Conservation (phyloP, 2,329 filamentous ascomycete genomes). For the Aspergillus eucalypticola region DNA sequence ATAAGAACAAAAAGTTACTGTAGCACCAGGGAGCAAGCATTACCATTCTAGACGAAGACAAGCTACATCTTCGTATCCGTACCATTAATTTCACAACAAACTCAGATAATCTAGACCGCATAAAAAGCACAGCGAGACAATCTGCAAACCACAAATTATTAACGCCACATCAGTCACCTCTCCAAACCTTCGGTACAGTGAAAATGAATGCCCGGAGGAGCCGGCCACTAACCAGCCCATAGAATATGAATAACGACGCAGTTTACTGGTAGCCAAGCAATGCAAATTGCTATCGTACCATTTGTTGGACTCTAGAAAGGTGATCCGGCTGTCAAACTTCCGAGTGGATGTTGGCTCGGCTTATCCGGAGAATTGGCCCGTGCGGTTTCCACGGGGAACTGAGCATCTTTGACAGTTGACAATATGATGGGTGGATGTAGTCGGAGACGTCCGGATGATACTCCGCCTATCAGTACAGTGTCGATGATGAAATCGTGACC, state of each 20-base stretch:
- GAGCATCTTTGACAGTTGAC: too few relatives aligned
- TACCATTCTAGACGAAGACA: too few relatives aligned
- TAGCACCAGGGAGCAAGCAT: too few relatives aligned
- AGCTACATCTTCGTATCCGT: too few relatives aligned
- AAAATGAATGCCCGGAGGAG: too few relatives aligned
- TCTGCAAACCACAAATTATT: neutral
- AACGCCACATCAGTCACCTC: neutral
- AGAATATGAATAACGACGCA: neutral
- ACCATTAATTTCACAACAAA: too few relatives aligned
- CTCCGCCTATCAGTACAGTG: too few relatives aligned
- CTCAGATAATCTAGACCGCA: too few relatives aligned
- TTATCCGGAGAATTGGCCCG: slow-evolving; percentile 5
- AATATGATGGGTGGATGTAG: neutral
- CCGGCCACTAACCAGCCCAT: neutral
- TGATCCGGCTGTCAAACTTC: slow-evolving; percentile 12
- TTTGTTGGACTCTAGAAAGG: slow-evolving; percentile 3
- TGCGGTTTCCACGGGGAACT: neutral
- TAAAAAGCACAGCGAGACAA: too few relatives aligned
- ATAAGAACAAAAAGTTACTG: too few relatives aligned
- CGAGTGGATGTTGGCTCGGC: neutral
- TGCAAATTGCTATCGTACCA: slow-evolving; percentile 4
- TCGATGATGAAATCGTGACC: too few relatives aligned
- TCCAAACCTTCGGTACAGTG: too few relatives aligned
- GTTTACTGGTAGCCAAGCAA: neutral
- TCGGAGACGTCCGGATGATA: neutral